A percentile compares a stretch with the other conserved stretches of the same genome.
Conservation (phyloP, 768 basidiomycete genomes). For the Lyophyllum shimeji region DNA sequence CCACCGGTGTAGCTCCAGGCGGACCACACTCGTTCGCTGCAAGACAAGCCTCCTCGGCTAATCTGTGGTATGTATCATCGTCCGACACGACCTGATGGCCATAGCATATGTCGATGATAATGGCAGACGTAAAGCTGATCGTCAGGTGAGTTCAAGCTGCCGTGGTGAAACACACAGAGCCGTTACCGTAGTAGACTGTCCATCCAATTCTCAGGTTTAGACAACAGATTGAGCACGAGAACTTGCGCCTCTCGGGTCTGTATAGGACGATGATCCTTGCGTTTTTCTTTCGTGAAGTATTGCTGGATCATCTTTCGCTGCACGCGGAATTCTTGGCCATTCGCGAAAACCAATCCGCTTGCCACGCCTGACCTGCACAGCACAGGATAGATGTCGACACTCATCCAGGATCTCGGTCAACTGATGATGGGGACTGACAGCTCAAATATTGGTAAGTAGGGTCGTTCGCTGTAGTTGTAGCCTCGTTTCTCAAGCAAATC, state of each 20-base stretch:
- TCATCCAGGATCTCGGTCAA: background rate
- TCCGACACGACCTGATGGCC: slow-evolving; percentile 23
- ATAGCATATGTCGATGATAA: slow-evolving; percentile 20
- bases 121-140: slow-evolving; percentile 9
- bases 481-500: slow-evolving; percentile 44
- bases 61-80: slow-evolving; percentile 22
- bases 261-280: slow-evolving; percentile 3
- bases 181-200: slow-evolving; percentile 13
- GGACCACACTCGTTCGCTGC: slow-evolving; percentile 9
- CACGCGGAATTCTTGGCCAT: slow-evolving; percentile 14
- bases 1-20: slow-evolving; percentile 19
- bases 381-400: background rate
- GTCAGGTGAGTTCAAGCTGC: background rate
- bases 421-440: background rate
- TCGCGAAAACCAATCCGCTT: slow-evolving; percentile 8
- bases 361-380: slow-evolving; percentile 3
- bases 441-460: slow-evolving; percentile 22
- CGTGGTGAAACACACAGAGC: slow-evolving; percentile 1
- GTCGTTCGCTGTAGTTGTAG: slow-evolving; percentile 33
- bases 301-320: slow-evolving; percentile 13
- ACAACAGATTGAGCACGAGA: slow-evolving; percentile 14
- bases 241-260: slow-evolving; percentile 16
- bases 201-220: slow-evolving; percentile 14
- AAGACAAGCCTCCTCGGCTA: slow-evolving; percentile 15
- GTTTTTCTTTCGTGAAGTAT: slow-evolving; percentile 11